Conservation (phyloP, 345 rosid genomes). For the Eucalyptus curtisii region DNA sequence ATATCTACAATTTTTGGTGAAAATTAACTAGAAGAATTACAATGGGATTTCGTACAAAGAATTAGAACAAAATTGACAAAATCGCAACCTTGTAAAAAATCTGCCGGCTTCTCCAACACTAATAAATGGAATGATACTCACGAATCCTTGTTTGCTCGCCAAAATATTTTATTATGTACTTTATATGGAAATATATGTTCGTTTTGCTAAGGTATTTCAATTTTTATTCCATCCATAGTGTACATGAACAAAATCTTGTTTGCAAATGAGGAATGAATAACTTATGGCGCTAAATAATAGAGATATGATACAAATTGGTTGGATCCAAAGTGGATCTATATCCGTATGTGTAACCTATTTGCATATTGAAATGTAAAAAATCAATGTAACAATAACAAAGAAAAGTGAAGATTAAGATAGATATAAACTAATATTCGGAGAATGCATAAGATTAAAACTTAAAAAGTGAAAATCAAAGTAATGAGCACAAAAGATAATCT, state of each 20-base stretch:
- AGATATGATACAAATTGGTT: neutral
- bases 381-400: neutral
- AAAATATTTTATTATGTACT: neutral
- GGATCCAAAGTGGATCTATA: neutral
- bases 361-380: neutral
- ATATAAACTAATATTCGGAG: neutral
- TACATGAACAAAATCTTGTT: neutral
- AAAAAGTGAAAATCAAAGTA: neutral
- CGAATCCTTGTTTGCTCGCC: neutral
- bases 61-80: neutral
- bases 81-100: neutral
- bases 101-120: neutral
- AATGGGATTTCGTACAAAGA: rapidly evolving
- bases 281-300: neutral
- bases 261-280: neutral
- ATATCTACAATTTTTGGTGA: rapidly evolving
- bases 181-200: neutral
- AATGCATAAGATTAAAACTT: neutral
- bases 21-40: neutral
- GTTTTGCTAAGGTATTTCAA: neutral
- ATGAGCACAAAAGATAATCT: neutral
- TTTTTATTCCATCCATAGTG: neutral
- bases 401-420: neutral
- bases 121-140: neutral
- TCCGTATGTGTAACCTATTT: neutral